Percentiles rank a stretch among this genome's conserved stretches.
These are phyloP conservation scores for Prunus mira DNA, from an alignment of 306 rosid genomes.

Conservation along the genomic window DNA sequence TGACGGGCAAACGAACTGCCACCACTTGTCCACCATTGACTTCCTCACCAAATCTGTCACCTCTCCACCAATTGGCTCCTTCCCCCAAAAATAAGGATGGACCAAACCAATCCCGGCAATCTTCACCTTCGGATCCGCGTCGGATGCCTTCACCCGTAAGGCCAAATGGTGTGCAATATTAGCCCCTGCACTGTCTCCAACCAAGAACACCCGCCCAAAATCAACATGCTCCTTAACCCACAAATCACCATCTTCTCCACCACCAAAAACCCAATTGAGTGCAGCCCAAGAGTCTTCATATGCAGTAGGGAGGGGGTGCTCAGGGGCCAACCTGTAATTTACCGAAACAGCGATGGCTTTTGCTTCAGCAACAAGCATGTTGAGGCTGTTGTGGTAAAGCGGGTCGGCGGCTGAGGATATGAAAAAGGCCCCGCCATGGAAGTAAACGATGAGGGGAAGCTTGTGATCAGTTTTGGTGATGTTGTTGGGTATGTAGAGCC, in stretches of 20 bases:
- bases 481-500: conserved; percentile 50
- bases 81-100: conserved; percentile 88
- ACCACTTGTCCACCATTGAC: conserved; percentile 77
- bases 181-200: conserved; percentile 86
- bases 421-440: conserved; percentile 80
- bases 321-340: conserved; percentile 69
- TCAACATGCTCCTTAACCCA: conserved; percentile 58
- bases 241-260: conserved; percentile 23
- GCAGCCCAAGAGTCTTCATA: conserved; percentile 70
- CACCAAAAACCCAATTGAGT: conserved; percentile 49
- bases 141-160: conserved; percentile 17
- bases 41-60: conserved; percentile 36
- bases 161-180: conserved; percentile 67
- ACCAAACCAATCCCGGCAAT: conserved; percentile 48
- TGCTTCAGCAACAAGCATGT: conserved; percentile 52
- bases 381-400: conserved; percentile 65
- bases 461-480: conserved; percentile 9
- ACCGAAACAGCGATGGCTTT: conserved; percentile 53
- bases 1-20: conserved; percentile 76
- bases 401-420: conserved; percentile 66
- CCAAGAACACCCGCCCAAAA: conserved; percentile 47
- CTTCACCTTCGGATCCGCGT: conserved; percentile 25
- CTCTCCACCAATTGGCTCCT: conserved; percentile 60
- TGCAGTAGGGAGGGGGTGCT: conserved; percentile 69
- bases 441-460: conserved; percentile 61